Evolutionary conservation across 2,329 filamentous ascomycete species (phyloP), one percentile per base, ranked within the genome.

Genomic region (Dothistroma pini): DNA sequence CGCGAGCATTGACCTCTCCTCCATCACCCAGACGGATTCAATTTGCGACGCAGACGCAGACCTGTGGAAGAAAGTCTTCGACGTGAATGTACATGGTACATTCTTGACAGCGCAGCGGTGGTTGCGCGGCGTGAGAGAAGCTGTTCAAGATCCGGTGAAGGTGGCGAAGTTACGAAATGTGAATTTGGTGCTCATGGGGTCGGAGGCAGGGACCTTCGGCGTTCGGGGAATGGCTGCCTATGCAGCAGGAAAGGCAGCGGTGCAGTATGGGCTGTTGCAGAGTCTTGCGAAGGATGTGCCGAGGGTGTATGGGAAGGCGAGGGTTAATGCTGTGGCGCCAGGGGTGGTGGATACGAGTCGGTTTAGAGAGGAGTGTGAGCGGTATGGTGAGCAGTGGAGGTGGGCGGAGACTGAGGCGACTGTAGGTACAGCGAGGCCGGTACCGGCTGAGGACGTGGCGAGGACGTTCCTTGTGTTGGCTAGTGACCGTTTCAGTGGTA

Each of bases 321-420:
- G 79, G 54, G 76, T 81, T 22, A 81, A 81, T 66, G 77, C 76
- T 9, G 72, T 81, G 29, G 79, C 79, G 4, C 79, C 79, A 16
- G 79, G 79, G 8, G 72, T 78, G 5, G 79, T 81, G 1, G 74
- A 78, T 58, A 81, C 79, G 16, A 66, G 64, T 11, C 73, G 78
- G 52, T 81, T 80, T 63, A 65, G 66, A 56, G 71, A 77, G 56
- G 79, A 80, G 61, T 77, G 75, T 62, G 69, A 65, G 44, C 69
- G 71, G 16, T 75, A 76, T 61, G 70, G 69, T 1, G 73, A 75
- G 5, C 64, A 75, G 25, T 77, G 78, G 63, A 68, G 72, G 53
- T 81, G 74, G 65, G 59, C 73, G 9, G 78, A 81, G 66, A 71
- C 74, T 50, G 75, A 80, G 64, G 79, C 78, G 52, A 81, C 79